Percentiles rank a stretch among this genome's conserved stretches.
These are phyloP conservation scores for Gardenia jasminoides DNA, from an alignment of 257 asterid genomes.

Conservation along the genomic window DNA sequence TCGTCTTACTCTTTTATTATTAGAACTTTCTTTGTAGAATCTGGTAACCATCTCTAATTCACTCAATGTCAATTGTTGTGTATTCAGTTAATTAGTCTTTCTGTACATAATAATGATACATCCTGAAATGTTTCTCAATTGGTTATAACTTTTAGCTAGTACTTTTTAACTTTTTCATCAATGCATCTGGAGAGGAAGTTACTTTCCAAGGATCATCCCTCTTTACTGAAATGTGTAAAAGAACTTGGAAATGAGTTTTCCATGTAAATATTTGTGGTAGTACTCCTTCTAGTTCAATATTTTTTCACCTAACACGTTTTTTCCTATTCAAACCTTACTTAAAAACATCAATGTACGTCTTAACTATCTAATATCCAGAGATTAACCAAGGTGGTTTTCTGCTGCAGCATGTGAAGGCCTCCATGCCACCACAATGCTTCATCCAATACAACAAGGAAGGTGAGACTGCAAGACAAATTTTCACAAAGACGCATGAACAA, in stretches of 20 bases:
- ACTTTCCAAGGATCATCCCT: not conserved
- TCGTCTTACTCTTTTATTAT: too few relatives aligned
- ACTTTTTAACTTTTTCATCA: not conserved
- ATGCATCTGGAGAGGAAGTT: not conserved
- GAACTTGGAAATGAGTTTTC: not conserved
- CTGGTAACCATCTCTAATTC: not conserved
- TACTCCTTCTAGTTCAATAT: not conserved
- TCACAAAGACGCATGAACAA: constrained; percentile 29
- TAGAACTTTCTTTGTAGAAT: not conserved
- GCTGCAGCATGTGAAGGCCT: constrained; percentile 51
- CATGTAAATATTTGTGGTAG: not conserved
- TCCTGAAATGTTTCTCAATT: too few relatives aligned
- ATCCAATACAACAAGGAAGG: constrained; percentile 36
- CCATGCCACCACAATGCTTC: constrained; percentile 29
- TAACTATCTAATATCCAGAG: not conserved
- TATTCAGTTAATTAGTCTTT: too few relatives aligned
- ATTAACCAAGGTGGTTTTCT: not conserved
- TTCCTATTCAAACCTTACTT: not conserved
- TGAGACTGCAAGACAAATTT: constrained; percentile 40
- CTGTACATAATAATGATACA: too few relatives aligned
- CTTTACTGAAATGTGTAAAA: not conserved
- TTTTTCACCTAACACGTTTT: not conserved
- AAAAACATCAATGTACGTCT: not conserved
- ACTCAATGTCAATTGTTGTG: not conserved
- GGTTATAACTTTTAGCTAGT: not conserved